These are phyloP conservation scores for Pyrenophora teres DNA, from an alignment of 2,329 filamentous ascomycete genomes.

Conservation along the genomic window DNA sequence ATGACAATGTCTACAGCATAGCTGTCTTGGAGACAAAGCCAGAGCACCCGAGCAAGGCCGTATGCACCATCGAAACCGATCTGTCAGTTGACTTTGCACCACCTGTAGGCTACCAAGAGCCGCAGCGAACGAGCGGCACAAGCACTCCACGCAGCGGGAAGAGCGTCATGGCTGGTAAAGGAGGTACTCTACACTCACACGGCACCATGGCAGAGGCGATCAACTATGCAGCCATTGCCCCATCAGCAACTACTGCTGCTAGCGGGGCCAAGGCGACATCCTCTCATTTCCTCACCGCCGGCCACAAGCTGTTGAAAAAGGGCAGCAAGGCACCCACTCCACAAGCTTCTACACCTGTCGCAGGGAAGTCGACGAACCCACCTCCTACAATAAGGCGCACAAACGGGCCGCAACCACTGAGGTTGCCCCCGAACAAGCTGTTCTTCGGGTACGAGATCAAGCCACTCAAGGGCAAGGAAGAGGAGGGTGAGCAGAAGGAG, in stretches of 20 bases:
- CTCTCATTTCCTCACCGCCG: slow-evolving; percentile 79
- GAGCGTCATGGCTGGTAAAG: slow-evolving; percentile 64
- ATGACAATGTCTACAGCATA: slow-evolving; percentile 90
- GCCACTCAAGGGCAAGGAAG: slow-evolving; percentile 78
- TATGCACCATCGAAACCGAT: slow-evolving; percentile 96
- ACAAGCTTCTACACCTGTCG: slow-evolving; percentile 63
- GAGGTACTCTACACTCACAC: slow-evolving; percentile 78
- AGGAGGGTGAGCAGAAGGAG: slow-evolving; percentile 62
- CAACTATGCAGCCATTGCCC: slow-evolving; percentile 90
- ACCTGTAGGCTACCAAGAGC: slow-evolving; percentile 92
- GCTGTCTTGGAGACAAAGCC: slow-evolving; percentile 94
- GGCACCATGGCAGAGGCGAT: slow-evolving; percentile 98
- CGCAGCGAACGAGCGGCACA: slow-evolving; percentile 76
- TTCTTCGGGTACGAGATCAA: slow-evolving; percentile 97
- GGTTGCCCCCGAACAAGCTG: slow-evolving; percentile 83
- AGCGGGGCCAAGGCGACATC: slow-evolving; percentile 66
- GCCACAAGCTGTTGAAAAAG: slow-evolving; percentile 86
- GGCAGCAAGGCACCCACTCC: slow-evolving; percentile 74
- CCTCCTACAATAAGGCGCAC: slow-evolving; percentile 56
- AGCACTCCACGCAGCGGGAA: slow-evolving; percentile 78
- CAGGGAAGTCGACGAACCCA: slow-evolving; percentile 55
- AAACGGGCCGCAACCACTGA: slow-evolving; percentile 84
- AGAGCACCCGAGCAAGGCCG: slow-evolving; percentile 76
- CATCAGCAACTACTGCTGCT: slow-evolving; percentile 69
- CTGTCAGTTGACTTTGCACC: slow-evolving; percentile 94